A percentile compares a stretch with the other conserved stretches of the same genome.
Evolutionary conservation across 257 asterid species (phyloP).

Genomic region (Rehmannia glutinosa): DNA sequence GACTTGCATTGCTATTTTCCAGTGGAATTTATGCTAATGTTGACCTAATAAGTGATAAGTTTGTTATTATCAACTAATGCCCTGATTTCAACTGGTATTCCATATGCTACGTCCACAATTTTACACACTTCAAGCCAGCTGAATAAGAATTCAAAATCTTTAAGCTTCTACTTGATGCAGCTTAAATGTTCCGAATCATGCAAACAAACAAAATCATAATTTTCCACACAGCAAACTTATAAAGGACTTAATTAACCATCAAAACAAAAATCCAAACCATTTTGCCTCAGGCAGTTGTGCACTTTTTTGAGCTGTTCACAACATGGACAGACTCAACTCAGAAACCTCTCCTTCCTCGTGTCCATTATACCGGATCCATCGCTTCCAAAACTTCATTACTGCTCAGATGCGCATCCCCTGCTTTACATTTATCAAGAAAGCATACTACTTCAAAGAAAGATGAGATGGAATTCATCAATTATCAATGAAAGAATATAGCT

Average conservation of each 20-base stretch:
- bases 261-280: too few relatives aligned
- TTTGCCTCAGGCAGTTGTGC: slow-evolving; percentile 40
- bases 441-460: too few relatives aligned
- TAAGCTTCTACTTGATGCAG: background rate
- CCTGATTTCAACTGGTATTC: too few relatives aligned
- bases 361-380: slow-evolving; percentile 65
- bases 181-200: background rate
- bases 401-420: slow-evolving; percentile 40
- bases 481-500: too few relatives aligned
- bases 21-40: background rate
- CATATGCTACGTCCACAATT: too few relatives aligned
- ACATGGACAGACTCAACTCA: slow-evolving; percentile 87
- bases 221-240: background rate
- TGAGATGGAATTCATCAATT: too few relatives aligned
- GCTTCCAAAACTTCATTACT: slow-evolving; percentile 74
- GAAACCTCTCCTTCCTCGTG: slow-evolving; percentile 71
- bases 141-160: background rate
- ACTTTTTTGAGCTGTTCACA: slow-evolving; percentile 73
- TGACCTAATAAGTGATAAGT: background rate
- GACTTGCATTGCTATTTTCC: too few relatives aligned
- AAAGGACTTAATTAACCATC: too few relatives aligned
- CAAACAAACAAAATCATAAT: background rate
- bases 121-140: too few relatives aligned
- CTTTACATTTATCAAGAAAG: slow-evolving; percentile 60
- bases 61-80: too few relatives aligned